These are phyloP conservation scores for Candida dajiaensis DNA, from an alignment of 805 yeast species.

Conservation along the genomic window DNA sequence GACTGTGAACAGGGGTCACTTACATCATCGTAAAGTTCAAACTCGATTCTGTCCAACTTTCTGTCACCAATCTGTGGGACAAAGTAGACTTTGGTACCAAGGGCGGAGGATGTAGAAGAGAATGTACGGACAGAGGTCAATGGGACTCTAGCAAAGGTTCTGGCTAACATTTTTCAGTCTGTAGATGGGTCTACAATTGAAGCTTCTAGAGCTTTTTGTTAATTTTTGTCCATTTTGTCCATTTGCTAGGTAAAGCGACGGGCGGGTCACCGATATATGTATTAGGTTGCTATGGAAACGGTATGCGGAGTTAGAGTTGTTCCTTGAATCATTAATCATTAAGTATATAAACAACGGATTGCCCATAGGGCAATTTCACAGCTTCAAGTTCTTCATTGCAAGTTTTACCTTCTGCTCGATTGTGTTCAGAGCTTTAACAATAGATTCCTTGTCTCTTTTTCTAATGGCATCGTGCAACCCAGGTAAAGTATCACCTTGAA, in stretches of 20 bases:
- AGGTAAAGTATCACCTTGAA: conserved; percentile 48
- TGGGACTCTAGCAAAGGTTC: conserved; percentile 11
- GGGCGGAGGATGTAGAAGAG: conserved; percentile 20
- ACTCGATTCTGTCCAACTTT: conserved; percentile 35
- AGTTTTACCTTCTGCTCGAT: conserved; percentile 4
- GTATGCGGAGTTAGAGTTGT: too few relatives aligned
- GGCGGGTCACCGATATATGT: not conserved
- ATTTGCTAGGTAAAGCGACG: too few relatives aligned
- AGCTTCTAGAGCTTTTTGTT: too few relatives aligned
- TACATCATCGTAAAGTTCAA: conserved; percentile 26
- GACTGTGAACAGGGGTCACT: conserved; percentile 1
- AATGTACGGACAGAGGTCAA: conserved; percentile 15
- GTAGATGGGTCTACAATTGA: too few relatives aligned
- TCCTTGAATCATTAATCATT: too few relatives aligned
- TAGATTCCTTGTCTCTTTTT: conserved; percentile 35
- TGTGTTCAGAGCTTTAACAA: conserved; percentile 8
- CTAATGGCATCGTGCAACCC: conserved; percentile 52
- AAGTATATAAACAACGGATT: too few relatives aligned
- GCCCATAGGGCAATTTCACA: conserved; percentile 2
- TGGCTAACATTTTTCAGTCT: conserved; percentile 10
- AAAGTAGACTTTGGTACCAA: conserved; percentile 48
- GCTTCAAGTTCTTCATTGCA: conserved; percentile 5
- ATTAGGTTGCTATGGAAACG: not conserved
- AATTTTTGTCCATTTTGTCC: not conserved
- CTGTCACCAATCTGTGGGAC: conserved; percentile 51